Percentiles rank a stretch among this genome's conserved stretches.
Evolutionary conservation across 306 rosid genomes (phyloP).

Genomic region (Quercus mongolica): DNA sequence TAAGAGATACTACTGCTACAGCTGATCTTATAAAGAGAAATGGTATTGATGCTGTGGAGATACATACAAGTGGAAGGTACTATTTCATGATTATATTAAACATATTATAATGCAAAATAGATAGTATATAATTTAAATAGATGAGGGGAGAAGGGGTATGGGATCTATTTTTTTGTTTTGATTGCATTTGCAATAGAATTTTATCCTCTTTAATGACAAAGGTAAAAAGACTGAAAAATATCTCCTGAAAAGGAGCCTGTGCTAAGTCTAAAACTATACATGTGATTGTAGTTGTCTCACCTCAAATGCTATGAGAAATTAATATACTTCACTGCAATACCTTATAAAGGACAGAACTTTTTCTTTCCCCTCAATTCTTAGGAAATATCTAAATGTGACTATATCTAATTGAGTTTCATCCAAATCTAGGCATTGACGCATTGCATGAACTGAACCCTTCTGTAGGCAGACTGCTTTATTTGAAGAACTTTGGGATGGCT

Average conservation of each 20-base stretch:
- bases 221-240: background rate
- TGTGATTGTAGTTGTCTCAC: background rate
- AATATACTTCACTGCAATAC: background rate
- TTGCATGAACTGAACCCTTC: constrained; percentile 9
- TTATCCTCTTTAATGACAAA: background rate
- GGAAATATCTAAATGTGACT: background rate
- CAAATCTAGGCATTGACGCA: background rate
- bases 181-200: background rate
- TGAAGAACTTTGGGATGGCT: constrained; percentile 68
- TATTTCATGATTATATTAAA: constrained; percentile 1
- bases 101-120: background rate
- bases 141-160: background rate
- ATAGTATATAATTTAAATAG: background rate
- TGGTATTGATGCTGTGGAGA: constrained; percentile 82
- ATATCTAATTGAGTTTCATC: constrained; percentile 2
- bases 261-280: background rate
- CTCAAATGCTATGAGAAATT: background rate
- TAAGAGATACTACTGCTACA: constrained; percentile 63
- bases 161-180: background rate
- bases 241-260: background rate
- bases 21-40: constrained; percentile 52
- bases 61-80: constrained; percentile 88
- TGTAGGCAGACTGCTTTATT: constrained; percentile 54
- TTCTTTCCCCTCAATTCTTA: background rate
- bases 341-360: background rate